Evolutionary conservation across 2,329 filamentous ascomycete genomes (phyloP), one percentile per base, ranked within the genome.

Genomic region (Aspergillus glaucus): DNA sequence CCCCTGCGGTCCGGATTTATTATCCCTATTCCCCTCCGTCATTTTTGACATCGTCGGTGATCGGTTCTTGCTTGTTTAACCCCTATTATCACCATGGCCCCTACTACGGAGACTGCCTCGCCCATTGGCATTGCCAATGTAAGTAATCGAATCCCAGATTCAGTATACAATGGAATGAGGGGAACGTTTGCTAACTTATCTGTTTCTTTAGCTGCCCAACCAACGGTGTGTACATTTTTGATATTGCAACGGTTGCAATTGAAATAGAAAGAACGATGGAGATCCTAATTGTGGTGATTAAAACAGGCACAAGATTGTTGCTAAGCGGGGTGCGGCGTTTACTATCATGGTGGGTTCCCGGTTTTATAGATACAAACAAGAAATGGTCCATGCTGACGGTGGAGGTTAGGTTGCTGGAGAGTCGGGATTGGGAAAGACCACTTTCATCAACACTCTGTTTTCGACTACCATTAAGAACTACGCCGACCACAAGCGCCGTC

Each of bases 391-490:
- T 28, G 51, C 66, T 72, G 59, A 67, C 60, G 50, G 24, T 39
- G 42, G 44, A 48, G 14, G 39, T 47, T 65, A 95, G 90, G 90
- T 97, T 75, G 93, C 93, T 77, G 92, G 92, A 78, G 92, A 98
- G 79, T 97, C 93, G 61, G 92, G 92, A 68, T 78, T 97, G 62
- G 93, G 93, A 79, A 98, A 98, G 84, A 98, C 94, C 22, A 98
- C 93, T 65, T 98, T 98, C 77, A 97, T 98, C 84, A 98, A 98
- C 85, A 98, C 93, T 52, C 85, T 98, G 53, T 98, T 98, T 82
- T 98, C 93, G 55, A 98, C 94, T 60, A 98, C 93, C 64, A 98
- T 98, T 83, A 98, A 98, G 82, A 98, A 97, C 82, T 98, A 98
- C 74, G 93, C 93, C 81, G 93, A 98, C 75, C 92, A 98, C 83